phyloP scores from a whole-genome alignment of 495 filamentous ascomycete genomes.

The Talaromyces liani region DNA sequence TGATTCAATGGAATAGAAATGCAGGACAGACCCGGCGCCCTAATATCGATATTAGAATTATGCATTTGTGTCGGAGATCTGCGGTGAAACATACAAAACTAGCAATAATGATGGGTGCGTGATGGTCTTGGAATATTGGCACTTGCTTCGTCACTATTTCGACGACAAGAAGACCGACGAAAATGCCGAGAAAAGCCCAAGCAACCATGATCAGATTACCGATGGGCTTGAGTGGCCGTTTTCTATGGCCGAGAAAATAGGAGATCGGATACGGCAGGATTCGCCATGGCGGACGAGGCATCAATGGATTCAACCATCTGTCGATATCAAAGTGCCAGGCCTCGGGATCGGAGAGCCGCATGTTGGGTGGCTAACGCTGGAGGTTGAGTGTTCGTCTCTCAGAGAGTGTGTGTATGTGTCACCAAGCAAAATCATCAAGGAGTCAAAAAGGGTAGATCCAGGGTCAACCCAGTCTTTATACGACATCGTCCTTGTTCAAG shows the following conservation, averaged over 20 bases:
- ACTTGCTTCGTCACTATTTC: conserved; percentile 32
- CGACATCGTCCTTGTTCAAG: neutral
- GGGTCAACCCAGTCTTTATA: neutral
- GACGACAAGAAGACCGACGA: conserved; percentile 36
- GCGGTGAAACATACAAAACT: conserved; percentile 33
- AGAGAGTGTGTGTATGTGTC: neutral
- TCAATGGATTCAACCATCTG: conserved; percentile 50
- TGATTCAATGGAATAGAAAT: conserved; percentile 68
- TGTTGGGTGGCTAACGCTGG: neutral
- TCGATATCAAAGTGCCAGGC: conserved; percentile 60
- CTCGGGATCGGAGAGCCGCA: conserved; percentile 11
- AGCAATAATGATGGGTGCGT: conserved; percentile 30
- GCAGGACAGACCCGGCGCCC: conserved; percentile 73
- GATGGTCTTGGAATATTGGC: conserved; percentile 26
- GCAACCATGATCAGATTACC: conserved; percentile 32
- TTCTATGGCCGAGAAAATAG: conserved; percentile 34
- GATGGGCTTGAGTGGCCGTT: conserved; percentile 19
- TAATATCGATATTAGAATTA: conserved; percentile 16
- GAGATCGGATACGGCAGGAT: conserved; percentile 30
- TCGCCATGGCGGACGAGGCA: conserved; percentile 43
- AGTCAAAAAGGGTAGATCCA: neutral
- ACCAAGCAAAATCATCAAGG: neutral
- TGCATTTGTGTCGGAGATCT: neutral
- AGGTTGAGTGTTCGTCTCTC: neutral
- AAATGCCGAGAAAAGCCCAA: conserved; percentile 38